phyloP scores from a whole-genome alignment of 2,329 filamentous ascomycete genomes.

The Fusarium scirpi region DNA sequence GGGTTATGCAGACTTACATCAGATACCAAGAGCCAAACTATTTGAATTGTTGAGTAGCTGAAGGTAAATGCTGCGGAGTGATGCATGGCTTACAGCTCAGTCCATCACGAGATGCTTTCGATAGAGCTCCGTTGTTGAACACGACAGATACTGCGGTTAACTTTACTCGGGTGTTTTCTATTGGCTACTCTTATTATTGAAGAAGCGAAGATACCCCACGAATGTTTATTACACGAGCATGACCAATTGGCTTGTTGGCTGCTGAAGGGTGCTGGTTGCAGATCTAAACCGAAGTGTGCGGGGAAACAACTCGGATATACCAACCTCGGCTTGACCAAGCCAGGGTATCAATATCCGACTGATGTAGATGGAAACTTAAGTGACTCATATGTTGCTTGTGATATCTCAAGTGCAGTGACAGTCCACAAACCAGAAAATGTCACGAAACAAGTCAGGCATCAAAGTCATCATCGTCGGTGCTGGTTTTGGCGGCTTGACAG shows the following conservation, averaged over 20 bases:
- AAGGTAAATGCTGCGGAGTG: background rate
- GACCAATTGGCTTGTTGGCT: background rate
- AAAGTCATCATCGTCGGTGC: conserved; percentile 39
- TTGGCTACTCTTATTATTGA: background rate
- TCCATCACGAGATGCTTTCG: background rate
- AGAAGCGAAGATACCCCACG: no score
- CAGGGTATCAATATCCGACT: conserved; percentile 1
- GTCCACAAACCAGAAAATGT: conserved; percentile 9
- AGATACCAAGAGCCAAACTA: background rate
- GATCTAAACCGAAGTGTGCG: conserved; percentile 3
- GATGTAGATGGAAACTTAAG: background rate
- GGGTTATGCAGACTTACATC: background rate
- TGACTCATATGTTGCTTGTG: background rate
- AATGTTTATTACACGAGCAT: background rate
- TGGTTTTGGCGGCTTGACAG: conserved; percentile 34
- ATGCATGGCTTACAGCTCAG: no score
- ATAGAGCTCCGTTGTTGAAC: background rate
- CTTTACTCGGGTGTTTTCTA: background rate
- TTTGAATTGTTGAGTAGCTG: background rate
- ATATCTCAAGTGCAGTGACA: rapidly evolving
- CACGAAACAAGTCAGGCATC: conserved; percentile 21
- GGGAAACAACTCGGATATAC: conserved; percentile 5
- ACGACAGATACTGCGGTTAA: background rate
- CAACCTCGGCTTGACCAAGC: conserved; percentile 10
- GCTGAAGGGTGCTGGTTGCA: background rate